Conservation (phyloP, 345 rosid genomes). For the Eucalyptus viminalis region DNA sequence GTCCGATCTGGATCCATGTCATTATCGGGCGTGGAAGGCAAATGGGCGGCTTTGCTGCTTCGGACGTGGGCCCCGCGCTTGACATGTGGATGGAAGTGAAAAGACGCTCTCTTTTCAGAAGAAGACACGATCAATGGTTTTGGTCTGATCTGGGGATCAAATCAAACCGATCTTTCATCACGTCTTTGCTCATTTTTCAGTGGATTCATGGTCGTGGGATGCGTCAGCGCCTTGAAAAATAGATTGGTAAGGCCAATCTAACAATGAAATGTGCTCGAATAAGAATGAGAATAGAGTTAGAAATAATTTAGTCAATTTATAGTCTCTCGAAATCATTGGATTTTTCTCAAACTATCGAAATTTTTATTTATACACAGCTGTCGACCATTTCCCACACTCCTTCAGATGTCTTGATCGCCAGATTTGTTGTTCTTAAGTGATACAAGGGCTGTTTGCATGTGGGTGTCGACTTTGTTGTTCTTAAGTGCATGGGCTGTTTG, state of each 20-base stretch:
- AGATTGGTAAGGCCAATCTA: background rate
- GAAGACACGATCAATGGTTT: background rate
- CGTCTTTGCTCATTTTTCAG: background rate
- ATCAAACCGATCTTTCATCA: background rate
- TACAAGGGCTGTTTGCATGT: background rate
- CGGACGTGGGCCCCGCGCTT: background rate
- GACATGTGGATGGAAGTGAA: background rate
- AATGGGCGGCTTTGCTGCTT: background rate
- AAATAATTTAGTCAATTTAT: background rate
- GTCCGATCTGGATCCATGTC: background rate
- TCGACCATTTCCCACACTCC: background rate
- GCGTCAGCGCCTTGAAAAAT: background rate
- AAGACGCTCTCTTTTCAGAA: background rate
- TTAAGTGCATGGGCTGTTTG: background rate
- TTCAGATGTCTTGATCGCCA: accelerated
- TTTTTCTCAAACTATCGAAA: background rate
- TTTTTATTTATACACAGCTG: background rate
- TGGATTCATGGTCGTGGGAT: background rate
- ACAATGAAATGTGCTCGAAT: background rate
- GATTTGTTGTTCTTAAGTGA: background rate
- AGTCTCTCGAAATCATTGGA: background rate
- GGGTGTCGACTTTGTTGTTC: background rate
- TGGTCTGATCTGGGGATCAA: background rate
- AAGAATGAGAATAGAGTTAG: background rate
- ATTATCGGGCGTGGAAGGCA: background rate